phyloP scores from a whole-genome alignment of 2,329 filamentous ascomycete genomes.

The Exophiala xenobiotica region DNA sequence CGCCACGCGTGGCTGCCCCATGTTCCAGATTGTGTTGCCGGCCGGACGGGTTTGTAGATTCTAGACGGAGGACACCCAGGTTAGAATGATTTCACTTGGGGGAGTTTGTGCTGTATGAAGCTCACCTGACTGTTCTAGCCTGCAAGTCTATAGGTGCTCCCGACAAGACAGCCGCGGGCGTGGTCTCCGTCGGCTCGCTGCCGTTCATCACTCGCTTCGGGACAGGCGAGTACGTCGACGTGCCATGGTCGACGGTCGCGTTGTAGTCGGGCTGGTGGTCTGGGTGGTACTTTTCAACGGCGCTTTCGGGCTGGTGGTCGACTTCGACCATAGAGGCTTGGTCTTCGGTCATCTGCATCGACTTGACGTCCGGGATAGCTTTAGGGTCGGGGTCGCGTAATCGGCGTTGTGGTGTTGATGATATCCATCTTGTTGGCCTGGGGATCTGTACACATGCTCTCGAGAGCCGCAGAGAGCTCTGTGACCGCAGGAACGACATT shows the following conservation, averaged over 20 bases:
- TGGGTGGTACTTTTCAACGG: constrained; percentile 50
- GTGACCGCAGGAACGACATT: constrained; percentile 68
- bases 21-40: constrained; percentile 91
- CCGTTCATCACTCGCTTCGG: constrained; percentile 88
- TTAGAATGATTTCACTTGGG: background rate
- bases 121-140: constrained; percentile 87
- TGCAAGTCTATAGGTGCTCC: constrained; percentile 93
- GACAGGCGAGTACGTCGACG: constrained; percentile 86
- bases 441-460: constrained; percentile 31
- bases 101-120: background rate
- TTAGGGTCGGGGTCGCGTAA: constrained; percentile 33
- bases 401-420: constrained; percentile 50
- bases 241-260: constrained; percentile 79
- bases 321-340: constrained; percentile 46
- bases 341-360: constrained; percentile 43
- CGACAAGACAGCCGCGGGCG: constrained; percentile 82
- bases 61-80: constrained; percentile 48
- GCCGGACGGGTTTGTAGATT: constrained; percentile 87
- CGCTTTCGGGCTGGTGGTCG: constrained; percentile 43
- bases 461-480: constrained; percentile 32
- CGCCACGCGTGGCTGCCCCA: constrained; percentile 86
- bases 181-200: constrained; percentile 71
- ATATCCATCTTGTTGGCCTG: constrained; percentile 44
- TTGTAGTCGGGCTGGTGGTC: constrained; percentile 78
- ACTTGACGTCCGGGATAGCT: constrained; percentile 43